phyloP scores from a whole-genome alignment of 148 eudicot genomes.

The Spergularia marina region DNA sequence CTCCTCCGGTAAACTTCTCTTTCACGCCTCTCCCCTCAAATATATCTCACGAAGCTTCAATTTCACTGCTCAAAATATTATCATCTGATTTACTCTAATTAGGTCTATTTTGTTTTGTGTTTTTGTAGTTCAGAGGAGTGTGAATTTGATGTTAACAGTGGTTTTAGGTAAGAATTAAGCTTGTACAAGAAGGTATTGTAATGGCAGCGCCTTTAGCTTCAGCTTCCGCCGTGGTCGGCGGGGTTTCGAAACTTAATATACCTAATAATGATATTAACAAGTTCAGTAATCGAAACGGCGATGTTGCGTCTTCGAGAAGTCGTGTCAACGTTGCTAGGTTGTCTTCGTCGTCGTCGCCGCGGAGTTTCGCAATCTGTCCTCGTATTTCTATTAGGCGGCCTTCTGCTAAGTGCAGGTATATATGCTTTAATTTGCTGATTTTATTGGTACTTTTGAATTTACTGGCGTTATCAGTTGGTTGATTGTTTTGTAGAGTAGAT shows the following conservation, averaged over 20 bases:
- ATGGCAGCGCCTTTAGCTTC: constrained; percentile 24
- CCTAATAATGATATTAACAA: constrained; percentile 4
- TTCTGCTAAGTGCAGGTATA: constrained; percentile 18
- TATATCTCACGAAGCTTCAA: background rate
- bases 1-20: constrained; percentile 10
- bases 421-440: background rate
- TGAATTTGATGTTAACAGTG: constrained; percentile 16
- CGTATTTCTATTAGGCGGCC: constrained; percentile 16
- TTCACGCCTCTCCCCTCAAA: background rate
- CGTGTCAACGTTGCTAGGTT: no score
- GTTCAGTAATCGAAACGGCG: constrained; percentile 1
- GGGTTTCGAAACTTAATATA: constrained; percentile 22
- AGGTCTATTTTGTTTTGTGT: background rate
- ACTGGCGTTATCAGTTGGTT: background rate
- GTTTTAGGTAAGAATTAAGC: background rate
- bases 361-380: constrained; percentile 5
- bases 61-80: background rate
- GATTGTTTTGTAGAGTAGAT: background rate
- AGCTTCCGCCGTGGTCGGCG: constrained; percentile 21
- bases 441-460: background rate
- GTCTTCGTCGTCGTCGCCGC: constrained; percentile 5
- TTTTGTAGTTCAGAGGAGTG: constrained; percentile 2
- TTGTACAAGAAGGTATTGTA: background rate
- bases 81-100: background rate
- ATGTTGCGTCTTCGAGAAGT: background rate